Evolutionary conservation across 2,329 filamentous ascomycete genomes (phyloP).

Genomic region (Penicillium sp.): DNA sequence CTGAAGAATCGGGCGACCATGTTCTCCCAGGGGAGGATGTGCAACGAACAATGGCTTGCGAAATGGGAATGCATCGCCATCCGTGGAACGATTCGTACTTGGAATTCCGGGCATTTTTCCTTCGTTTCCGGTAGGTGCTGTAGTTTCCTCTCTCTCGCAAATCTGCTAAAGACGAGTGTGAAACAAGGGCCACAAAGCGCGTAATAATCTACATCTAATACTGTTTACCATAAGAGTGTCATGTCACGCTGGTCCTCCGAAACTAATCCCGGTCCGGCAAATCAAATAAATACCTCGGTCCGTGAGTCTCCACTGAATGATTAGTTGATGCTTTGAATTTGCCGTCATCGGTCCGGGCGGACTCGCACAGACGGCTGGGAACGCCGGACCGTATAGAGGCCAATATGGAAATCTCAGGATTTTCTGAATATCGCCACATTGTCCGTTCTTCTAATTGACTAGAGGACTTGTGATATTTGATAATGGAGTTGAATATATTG

Average conservation of each 20-base stretch:
- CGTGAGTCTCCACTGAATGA: neutral
- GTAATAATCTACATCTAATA: neutral
- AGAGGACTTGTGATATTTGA: no score
- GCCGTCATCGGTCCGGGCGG: neutral
- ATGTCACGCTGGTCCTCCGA: neutral
- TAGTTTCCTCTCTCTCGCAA: neutral
- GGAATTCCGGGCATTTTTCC: neutral
- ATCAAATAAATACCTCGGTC: neutral
- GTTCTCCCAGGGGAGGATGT: slow-evolving; percentile 12
- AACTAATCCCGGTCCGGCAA: neutral
- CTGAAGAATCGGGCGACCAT: slow-evolving; percentile 24
- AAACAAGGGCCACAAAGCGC: neutral
- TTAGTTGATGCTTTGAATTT: neutral
- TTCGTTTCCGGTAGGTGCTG: neutral
- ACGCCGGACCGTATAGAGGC: neutral
- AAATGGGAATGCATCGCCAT: slow-evolving; percentile 7
- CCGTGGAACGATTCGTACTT: neutral
- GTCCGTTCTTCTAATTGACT: no score
- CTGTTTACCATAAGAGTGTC: neutral
- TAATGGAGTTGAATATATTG: neutral
- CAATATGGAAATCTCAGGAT: neutral
- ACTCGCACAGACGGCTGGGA: neutral
- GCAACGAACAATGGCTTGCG: slow-evolving; percentile 24
- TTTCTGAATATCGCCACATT: no score
- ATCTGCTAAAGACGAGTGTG: neutral